Conservation (phyloP, 345 rosid genomes). For the Populus ilicifolia region DNA sequence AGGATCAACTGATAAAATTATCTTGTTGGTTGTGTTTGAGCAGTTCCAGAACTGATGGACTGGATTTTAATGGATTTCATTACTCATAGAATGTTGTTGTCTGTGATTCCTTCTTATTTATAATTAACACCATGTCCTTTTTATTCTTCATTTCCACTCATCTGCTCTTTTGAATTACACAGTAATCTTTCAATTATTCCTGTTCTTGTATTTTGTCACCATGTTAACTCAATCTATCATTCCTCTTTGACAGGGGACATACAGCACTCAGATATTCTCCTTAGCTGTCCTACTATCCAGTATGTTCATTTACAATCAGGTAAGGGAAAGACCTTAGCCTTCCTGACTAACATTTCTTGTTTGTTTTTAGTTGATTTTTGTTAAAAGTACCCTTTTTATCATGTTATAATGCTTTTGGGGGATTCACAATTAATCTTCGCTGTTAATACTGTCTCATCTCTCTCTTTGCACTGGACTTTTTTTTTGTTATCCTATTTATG, state of each 20-base stretch:
- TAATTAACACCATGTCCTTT: neutral
- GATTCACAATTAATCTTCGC: neutral
- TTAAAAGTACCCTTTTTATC: neutral
- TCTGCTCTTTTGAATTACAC: neutral
- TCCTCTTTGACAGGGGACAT: constrained; percentile 68
- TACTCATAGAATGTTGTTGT: neutral
- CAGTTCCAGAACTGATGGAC: neutral
- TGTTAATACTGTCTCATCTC: neutral
- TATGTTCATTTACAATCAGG: constrained; percentile 98
- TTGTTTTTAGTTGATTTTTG: neutral
- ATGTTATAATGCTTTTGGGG: neutral
- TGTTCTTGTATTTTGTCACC: neutral
- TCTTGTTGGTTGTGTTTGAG: neutral
- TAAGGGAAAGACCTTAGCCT: constrained; percentile 16
- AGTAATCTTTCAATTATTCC: neutral
- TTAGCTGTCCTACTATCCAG: constrained; percentile 94
- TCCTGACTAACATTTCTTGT: neutral
- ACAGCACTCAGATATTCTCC: constrained; percentile 97
- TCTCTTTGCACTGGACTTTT: neutral
- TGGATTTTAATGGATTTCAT: neutral
- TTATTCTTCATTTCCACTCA: neutral
- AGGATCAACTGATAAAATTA: neutral
- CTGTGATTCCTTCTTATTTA: neutral
- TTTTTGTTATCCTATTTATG: neutral
- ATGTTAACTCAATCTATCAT: constrained; percentile 1